Evolutionary conservation across 129 eudicot genomes (phyloP).

Genomic region (Flaveria ramosissima): DNA sequence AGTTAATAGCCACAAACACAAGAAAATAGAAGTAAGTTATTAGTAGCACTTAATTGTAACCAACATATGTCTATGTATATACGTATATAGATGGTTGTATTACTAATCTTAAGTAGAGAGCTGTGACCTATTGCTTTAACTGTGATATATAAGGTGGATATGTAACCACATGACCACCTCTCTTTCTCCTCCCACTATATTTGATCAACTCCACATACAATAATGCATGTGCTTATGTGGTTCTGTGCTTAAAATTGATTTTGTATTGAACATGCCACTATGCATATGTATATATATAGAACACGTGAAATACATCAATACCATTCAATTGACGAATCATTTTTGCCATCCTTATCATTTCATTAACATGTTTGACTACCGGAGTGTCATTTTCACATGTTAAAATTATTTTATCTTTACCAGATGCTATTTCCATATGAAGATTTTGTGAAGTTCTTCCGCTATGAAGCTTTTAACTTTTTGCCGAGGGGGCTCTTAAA

Average conservation of each 20-base stretch:
- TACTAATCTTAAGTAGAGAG: background rate
- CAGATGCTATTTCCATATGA: slow-evolving; percentile 96
- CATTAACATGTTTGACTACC: background rate
- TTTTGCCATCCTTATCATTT: background rate
- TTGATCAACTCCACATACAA: background rate
- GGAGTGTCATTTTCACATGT: slow-evolving; percentile 1
- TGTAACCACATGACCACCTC: background rate
- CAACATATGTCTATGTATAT: background rate
- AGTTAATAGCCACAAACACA: slow-evolving; percentile 39
- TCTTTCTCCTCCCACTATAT: background rate
- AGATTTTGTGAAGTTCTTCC: slow-evolving; percentile 70
- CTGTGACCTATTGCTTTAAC: background rate
- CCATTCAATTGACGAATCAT: background rate
- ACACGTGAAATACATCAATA: background rate
- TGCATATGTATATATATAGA: background rate
- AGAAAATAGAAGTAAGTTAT: slow-evolving; percentile 63
- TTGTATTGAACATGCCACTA: background rate
- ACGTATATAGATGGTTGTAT: background rate
- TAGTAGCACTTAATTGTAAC: background rate
- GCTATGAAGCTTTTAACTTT: slow-evolving; percentile 51
- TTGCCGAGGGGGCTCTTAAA: slow-evolving; percentile 87
- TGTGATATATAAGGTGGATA: background rate
- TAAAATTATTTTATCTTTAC: background rate
- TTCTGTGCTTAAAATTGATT: background rate
- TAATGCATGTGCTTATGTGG: background rate